These are phyloP conservation scores for Backusella luteola DNA, from an alignment of 192 early-diverging fungal genomes.

Conservation along the genomic window DNA sequence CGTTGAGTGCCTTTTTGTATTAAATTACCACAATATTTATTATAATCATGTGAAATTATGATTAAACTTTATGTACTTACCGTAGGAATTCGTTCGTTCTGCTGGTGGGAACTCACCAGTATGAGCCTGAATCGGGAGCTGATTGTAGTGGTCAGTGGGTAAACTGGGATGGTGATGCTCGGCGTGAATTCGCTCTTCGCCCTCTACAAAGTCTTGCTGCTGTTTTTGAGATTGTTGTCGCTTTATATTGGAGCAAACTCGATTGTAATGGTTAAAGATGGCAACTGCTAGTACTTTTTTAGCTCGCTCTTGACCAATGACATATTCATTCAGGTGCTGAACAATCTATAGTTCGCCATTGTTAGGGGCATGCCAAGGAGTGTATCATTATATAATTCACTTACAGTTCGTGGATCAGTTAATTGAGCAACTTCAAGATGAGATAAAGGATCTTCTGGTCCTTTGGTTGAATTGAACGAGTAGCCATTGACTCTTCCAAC, in stretches of 20 bases:
- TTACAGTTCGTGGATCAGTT: constrained; percentile 18
- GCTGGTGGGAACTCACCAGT: background rate
- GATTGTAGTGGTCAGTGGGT: constrained; percentile 10
- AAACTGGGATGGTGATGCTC: constrained; percentile 20
- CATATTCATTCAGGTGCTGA: constrained; percentile 80
- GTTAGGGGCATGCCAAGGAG: background rate
- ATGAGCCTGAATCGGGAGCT: constrained; percentile 6
- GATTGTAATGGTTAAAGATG: constrained; percentile 83
- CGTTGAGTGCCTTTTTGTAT: constrained; percentile 20
- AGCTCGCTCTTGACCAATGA: constrained; percentile 82
- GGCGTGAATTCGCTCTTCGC: constrained; percentile 20
- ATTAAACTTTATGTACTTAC: background rate
- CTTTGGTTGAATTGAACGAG: background rate
- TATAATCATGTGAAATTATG: background rate
- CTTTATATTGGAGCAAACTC: constrained; percentile 70
- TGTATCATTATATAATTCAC: background rate
- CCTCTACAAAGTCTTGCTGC: background rate
- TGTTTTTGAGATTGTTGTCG: constrained; percentile 42
- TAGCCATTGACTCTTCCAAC: background rate
- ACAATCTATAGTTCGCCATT: constrained; percentile 51
- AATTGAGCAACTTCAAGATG: constrained; percentile 7
- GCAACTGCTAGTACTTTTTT: constrained; percentile 84
- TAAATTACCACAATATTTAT: background rate
- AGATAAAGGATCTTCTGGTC: constrained; percentile 1
- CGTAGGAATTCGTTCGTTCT: constrained; percentile 9